These are phyloP conservation scores for Heliamphora pulchella DNA, from an alignment of 179 eudicot species.

Conservation along the genomic window DNA sequence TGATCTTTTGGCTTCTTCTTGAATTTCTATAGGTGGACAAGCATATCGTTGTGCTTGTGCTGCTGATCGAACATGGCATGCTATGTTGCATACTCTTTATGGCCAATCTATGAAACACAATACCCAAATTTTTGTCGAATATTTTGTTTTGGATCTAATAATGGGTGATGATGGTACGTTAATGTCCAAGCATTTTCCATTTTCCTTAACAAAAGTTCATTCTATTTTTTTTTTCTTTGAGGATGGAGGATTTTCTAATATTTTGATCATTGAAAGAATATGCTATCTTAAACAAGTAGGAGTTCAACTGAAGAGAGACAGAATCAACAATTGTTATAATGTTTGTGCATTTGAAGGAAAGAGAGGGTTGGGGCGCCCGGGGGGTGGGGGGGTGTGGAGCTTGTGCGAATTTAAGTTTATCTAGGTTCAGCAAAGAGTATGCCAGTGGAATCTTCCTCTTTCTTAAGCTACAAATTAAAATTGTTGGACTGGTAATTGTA, in stretches of 20 bases:
- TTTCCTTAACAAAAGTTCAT: not conserved
- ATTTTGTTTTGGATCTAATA: slow-evolving; percentile 89
- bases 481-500: too few species aligned
- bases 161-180: slow-evolving; percentile 81
- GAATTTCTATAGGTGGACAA: slow-evolving; percentile 73
- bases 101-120: slow-evolving; percentile 96
- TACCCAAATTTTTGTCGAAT: slow-evolving; percentile 98
- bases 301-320: too few species aligned
- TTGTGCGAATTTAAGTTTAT: too few species aligned
- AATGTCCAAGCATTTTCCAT: not conserved
- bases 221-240: not conserved
- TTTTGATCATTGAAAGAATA: not conserved
- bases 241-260: not conserved
- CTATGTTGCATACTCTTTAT: slow-evolving; percentile 84
- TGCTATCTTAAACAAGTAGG: too few species aligned
- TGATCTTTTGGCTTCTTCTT: slow-evolving; percentile 16
- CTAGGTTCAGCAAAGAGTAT: too few species aligned
- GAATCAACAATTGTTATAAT: too few species aligned
- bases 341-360: too few species aligned
- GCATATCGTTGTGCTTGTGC: slow-evolving; percentile 99
- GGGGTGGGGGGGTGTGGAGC: too few species aligned
- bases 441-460: too few species aligned
- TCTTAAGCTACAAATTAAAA: too few species aligned
- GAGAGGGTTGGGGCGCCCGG: too few species aligned
- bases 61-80: slow-evolving; percentile 99